Evolutionary conservation across 805 yeast species (phyloP).

Genomic region (Tetrapisispora phaffii): DNA sequence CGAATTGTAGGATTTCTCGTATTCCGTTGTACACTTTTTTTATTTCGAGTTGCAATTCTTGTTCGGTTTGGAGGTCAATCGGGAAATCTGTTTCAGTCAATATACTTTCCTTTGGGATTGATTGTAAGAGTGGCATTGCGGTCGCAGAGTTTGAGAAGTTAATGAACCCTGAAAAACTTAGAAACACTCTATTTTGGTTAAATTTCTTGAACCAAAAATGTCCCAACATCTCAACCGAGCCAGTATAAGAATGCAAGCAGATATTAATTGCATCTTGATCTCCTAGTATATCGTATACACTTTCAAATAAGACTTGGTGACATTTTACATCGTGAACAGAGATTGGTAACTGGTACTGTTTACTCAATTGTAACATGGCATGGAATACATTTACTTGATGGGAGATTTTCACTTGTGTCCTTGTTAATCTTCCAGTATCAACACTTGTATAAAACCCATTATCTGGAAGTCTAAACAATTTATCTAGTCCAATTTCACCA

Average conservation of each 20-base stretch:
- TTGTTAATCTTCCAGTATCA: conserved; percentile 31
- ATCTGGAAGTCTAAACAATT: conserved; percentile 55
- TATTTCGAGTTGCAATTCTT: conserved; percentile 9
- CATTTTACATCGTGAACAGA: conserved; percentile 82
- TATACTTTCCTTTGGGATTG: conserved; percentile 31
- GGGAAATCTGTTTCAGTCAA: conserved; percentile 48
- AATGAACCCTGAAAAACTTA: conserved; percentile 23
- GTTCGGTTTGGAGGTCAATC: conserved; percentile 5
- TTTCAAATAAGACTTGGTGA: conserved; percentile 50
- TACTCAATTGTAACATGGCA: conserved; percentile 47
- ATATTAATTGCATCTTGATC: conserved; percentile 25
- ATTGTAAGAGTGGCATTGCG: conserved; percentile 17
- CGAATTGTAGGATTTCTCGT: conserved; percentile 2
- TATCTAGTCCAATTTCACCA: conserved; percentile 92
- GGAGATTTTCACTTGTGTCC: conserved; percentile 45
- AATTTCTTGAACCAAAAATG: conserved; percentile 32
- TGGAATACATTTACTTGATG: conserved; percentile 57
- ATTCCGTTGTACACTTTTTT: conserved; percentile 8
- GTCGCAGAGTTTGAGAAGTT: conserved; percentile 14
- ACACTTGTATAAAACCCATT: conserved; percentile 39
- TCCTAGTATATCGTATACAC: conserved; percentile 21
- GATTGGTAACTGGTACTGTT: conserved; percentile 37
- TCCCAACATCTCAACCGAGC: conserved; percentile 60
- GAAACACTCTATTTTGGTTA: conserved; percentile 19
- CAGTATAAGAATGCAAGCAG: conserved; percentile 78